Percentiles rank a stretch among this genome's conserved stretches.
Conservation (phyloP, 176 grass and related monocot species). For the Eremochloa ophiuroides region DNA sequence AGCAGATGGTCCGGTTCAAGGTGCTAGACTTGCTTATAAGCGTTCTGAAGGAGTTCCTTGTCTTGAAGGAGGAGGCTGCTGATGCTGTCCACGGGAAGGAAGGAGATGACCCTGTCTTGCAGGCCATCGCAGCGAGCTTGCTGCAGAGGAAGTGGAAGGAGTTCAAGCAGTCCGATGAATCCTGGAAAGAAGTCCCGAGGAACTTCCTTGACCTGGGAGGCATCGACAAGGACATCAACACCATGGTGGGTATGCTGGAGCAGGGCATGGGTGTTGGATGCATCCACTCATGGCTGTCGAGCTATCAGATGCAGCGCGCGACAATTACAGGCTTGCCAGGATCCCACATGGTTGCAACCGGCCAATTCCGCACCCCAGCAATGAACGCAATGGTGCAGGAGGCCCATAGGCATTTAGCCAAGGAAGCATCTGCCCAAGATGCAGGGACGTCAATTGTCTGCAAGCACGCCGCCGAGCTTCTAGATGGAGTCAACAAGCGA, state of each 20-base stretch:
- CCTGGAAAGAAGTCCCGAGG: not conserved
- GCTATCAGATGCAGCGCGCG: not conserved
- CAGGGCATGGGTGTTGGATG: not conserved
- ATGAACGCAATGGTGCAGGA: not conserved
- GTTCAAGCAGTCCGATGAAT: not conserved
- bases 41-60: not conserved
- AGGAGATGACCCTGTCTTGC: not conserved
- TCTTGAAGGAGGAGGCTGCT: not conserved
- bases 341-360: not conserved
- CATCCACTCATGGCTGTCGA: not conserved
- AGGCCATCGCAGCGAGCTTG: not conserved
- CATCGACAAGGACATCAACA: not conserved
- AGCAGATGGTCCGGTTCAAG: not conserved
- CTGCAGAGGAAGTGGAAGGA: slow-evolving; percentile 5
- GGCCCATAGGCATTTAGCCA: not conserved
- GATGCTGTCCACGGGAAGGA: not conserved
- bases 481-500: not conserved
- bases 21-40: not conserved
- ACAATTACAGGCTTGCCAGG: not conserved
- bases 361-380: not conserved
- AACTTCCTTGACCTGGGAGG: not conserved
- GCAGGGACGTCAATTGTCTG: not conserved
- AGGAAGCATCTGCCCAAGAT: not conserved
- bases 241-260: not conserved
- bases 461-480: not conserved